Evolutionary conservation across 1,139 yeast species (phyloP).

Genomic region (Tardiomyces depauwii): DNA sequence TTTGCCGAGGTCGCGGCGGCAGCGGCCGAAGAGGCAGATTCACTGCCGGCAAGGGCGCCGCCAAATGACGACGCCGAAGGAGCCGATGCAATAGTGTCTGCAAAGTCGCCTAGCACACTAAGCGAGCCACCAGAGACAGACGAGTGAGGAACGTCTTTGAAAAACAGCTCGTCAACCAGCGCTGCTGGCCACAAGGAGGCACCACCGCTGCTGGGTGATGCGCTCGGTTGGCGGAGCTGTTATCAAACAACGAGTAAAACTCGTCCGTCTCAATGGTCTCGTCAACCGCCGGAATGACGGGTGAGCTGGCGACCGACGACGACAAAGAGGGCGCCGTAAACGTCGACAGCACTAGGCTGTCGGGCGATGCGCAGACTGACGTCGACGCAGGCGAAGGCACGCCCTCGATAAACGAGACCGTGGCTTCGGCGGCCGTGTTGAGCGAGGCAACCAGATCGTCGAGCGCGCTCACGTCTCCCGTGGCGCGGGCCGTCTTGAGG

Average conservation of each 20-base stretch:
- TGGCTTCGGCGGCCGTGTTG: not conserved
- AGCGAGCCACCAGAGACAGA: slow-evolving; percentile 1
- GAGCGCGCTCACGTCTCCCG: slow-evolving; percentile 20
- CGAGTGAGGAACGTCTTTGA: slow-evolving; percentile 1
- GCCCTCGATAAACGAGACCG: slow-evolving; percentile 1
- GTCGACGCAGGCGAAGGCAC: slow-evolving; percentile 1
- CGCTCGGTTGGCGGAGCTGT: slow-evolving; percentile 13
- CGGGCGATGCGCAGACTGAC: slow-evolving; percentile 15
- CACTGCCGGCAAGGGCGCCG: not conserved
- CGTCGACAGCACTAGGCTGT: slow-evolving; percentile 13
- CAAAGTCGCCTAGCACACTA: not conserved
- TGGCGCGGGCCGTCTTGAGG: slow-evolving; percentile 18
- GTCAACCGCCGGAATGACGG: slow-evolving; percentile 3
- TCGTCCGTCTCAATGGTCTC: slow-evolving; percentile 2
- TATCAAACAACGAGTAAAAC: not conserved
- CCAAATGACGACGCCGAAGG: too few species aligned
- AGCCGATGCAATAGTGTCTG: not conserved
- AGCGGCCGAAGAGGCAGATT: not conserved
- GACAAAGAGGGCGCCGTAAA: slow-evolving; percentile 15
- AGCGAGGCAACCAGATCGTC: slow-evolving; percentile 8
- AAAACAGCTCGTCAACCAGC: slow-evolving; percentile 27
- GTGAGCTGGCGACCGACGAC: slow-evolving; percentile 19
- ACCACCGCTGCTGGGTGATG: slow-evolving; percentile 37
- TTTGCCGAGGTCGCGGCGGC: too few species aligned
- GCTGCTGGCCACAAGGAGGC: slow-evolving; percentile 31